These are phyloP conservation scores for Kickxella alabastrina DNA, from an alignment of 192 early-diverging fungal genomes.

Conservation along the genomic window DNA sequence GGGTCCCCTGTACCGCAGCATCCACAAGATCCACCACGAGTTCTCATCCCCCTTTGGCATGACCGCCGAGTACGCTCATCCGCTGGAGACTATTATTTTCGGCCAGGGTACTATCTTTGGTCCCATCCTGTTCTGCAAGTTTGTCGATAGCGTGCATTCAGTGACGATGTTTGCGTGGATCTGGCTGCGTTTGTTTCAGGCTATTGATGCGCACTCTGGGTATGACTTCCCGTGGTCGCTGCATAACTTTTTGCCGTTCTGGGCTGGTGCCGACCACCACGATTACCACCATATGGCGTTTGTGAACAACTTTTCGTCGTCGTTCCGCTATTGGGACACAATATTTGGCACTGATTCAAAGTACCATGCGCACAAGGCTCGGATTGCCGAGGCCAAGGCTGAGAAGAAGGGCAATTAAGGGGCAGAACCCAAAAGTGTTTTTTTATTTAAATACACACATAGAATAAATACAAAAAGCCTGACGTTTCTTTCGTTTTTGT, in stretches of 20 bases:
- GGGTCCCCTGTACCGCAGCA: conserved; percentile 78
- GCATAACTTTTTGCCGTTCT: conserved; percentile 79
- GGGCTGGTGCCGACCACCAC: conserved; percentile 91
- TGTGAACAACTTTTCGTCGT: conserved; percentile 75
- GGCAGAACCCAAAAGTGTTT: too few species aligned
- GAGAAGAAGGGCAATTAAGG: conserved; percentile 2
- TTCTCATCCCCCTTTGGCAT: conserved; percentile 86
- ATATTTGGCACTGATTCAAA: conserved; percentile 80
- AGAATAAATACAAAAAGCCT: too few species aligned
- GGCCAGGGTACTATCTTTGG: conserved; percentile 82
- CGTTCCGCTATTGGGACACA: conserved; percentile 90
- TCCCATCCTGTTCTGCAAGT: conserved; percentile 66
- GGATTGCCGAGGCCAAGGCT: conserved; percentile 16
- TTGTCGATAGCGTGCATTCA: conserved; percentile 69
- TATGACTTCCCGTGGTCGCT: conserved; percentile 96
- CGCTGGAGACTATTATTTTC: conserved; percentile 78
- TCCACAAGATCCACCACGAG: conserved; percentile 95
- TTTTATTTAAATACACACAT: too few species aligned
- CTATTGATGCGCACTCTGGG: conserved; percentile 87
- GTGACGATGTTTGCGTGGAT: conserved; percentile 87
- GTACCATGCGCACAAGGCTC: conserved; percentile 59
- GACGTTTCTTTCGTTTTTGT: too few species aligned
- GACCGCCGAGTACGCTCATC: conserved; percentile 87
- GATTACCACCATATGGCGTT: conserved; percentile 89
- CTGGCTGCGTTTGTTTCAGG: conserved; percentile 71